A percentile compares a stretch with the other conserved stretches of the same genome.
Evolutionary conservation across 2,329 filamentous ascomycete genomes (phyloP).

Genomic region (Mollisia scopiformis): DNA sequence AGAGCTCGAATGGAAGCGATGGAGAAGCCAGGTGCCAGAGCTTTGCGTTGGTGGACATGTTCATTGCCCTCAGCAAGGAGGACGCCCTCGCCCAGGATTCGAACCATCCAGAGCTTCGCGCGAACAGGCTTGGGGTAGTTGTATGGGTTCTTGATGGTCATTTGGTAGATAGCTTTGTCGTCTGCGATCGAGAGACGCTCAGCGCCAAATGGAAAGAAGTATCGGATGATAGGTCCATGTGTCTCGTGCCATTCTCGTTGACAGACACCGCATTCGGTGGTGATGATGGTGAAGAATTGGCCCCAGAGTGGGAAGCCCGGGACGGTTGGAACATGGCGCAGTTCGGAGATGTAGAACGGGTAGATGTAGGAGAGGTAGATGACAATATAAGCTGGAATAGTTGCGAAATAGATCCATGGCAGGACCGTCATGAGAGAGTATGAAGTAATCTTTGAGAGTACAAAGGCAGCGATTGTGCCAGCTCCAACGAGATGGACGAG

Average conservation of each 20-base stretch:
- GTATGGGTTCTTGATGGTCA: constrained; percentile 59
- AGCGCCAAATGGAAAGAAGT: constrained; percentile 49
- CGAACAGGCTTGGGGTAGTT: constrained; percentile 65
- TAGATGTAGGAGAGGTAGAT: constrained; percentile 43
- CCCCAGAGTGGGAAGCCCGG: constrained; percentile 46
- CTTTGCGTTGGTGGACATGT: constrained; percentile 63
- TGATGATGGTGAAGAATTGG: constrained; percentile 46
- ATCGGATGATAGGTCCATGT: constrained; percentile 46
- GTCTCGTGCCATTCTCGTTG: constrained; percentile 46
- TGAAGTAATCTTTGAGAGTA: constrained; percentile 23
- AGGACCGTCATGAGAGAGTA: constrained; percentile 17
- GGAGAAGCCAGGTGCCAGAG: constrained; percentile 77
- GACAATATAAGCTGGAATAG: constrained; percentile 35
- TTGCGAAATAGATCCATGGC: constrained; percentile 20
- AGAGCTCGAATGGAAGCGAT: constrained; percentile 83
- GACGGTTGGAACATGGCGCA: constrained; percentile 47
- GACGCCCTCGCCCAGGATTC: constrained; percentile 71
- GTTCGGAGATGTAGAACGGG: constrained; percentile 45
- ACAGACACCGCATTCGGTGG: constrained; percentile 44
- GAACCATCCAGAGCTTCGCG: constrained; percentile 58
- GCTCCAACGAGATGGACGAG: constrained; percentile 16
- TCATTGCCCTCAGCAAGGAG: constrained; percentile 74
- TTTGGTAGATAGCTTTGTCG: constrained; percentile 47
- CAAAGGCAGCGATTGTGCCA: constrained; percentile 16
- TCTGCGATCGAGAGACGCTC: constrained; percentile 48